A percentile compares a stretch with the other conserved stretches of the same genome.
Evolutionary conservation across 2,329 filamentous ascomycete species (phyloP).

Genomic region (Volutella citrinella): DNA sequence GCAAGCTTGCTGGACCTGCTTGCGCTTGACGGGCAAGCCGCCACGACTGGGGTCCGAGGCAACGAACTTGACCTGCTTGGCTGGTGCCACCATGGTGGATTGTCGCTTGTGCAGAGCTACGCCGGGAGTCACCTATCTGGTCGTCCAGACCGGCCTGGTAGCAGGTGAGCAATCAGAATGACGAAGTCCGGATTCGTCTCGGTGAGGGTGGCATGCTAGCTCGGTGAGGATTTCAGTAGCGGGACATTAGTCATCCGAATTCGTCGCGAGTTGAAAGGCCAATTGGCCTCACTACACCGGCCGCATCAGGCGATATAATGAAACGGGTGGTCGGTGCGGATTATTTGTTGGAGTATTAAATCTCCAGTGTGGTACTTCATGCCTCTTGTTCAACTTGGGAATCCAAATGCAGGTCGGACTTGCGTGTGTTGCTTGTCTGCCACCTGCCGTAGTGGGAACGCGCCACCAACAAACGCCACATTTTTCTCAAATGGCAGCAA

Average conservation of each 20-base stretch:
- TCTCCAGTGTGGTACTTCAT: too few species aligned
- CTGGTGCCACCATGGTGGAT: slow-evolving; percentile 16
- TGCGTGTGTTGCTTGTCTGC: too few species aligned
- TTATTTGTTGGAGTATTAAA: too few species aligned
- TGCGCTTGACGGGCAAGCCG: slow-evolving; percentile 56
- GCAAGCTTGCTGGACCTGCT: slow-evolving; percentile 59
- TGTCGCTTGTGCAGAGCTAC: slow-evolving; percentile 10
- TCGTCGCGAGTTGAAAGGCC: not conserved
- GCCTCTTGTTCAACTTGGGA: too few species aligned
- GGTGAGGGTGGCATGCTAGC: slow-evolving; percentile 8
- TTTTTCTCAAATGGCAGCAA: too few species aligned
- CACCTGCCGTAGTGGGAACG: too few species aligned
- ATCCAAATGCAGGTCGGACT: too few species aligned
- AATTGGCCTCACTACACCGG: not conserved
- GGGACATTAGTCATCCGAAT: slow-evolving; percentile 20
- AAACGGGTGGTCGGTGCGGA: not conserved
- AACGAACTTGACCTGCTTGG: slow-evolving; percentile 51
- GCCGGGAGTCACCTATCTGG: slow-evolving; percentile 1
- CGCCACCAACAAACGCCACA: too few species aligned
- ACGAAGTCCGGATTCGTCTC: slow-evolving; percentile 13
- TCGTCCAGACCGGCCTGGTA: slow-evolving; percentile 1
- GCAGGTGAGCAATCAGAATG: slow-evolving; percentile 9
- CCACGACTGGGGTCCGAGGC: slow-evolving; percentile 47
- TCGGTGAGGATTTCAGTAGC: too few species aligned
- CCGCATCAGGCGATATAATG: not conserved